Evolutionary conservation across 345 rosid species (phyloP).

Genomic region (Linum trigynum): DNA sequence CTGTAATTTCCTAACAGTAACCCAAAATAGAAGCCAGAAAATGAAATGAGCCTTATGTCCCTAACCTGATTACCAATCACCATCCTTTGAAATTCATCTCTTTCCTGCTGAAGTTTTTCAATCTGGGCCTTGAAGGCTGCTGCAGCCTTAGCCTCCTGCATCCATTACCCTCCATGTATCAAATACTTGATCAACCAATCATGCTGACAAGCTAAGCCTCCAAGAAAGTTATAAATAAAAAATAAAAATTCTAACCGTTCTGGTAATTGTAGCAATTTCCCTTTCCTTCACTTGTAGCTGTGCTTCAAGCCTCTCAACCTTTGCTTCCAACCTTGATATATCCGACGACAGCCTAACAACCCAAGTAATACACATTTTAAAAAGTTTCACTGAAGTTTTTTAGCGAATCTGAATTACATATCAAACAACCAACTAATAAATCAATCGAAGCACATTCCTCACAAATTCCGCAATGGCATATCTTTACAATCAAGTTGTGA

Average conservation of each 20-base stretch:
- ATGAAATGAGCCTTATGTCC: neutral
- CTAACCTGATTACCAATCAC: slow-evolving; percentile 90
- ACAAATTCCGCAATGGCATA: neutral
- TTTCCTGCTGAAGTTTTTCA: slow-evolving; percentile 86
- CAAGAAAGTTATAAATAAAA: slow-evolving; percentile 2
- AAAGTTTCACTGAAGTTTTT: no score
- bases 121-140: slow-evolving; percentile 82
- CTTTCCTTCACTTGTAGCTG: slow-evolving; percentile 78
- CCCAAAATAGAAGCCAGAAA: neutral
- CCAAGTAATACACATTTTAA: no score
- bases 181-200: slow-evolving; percentile 10
- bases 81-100: slow-evolving; percentile 97
- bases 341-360: slow-evolving; percentile 51
- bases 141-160: slow-evolving; percentile 79
- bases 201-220: slow-evolving; percentile 1
- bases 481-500: neutral
- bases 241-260: slow-evolving; percentile 46
- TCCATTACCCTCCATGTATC: slow-evolving; percentile 1
- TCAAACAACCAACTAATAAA: neutral
- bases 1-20: slow-evolving; percentile 5
- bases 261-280: slow-evolving; percentile 81
- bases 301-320: slow-evolving; percentile 87
- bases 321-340: slow-evolving; percentile 77
- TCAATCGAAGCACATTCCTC: neutral
- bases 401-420: neutral